Evolutionary conservation across 805 yeast genomes (phyloP), one percentile per base, ranked within the genome.

Genomic region (Nakazawaea molendinolei): DNA sequence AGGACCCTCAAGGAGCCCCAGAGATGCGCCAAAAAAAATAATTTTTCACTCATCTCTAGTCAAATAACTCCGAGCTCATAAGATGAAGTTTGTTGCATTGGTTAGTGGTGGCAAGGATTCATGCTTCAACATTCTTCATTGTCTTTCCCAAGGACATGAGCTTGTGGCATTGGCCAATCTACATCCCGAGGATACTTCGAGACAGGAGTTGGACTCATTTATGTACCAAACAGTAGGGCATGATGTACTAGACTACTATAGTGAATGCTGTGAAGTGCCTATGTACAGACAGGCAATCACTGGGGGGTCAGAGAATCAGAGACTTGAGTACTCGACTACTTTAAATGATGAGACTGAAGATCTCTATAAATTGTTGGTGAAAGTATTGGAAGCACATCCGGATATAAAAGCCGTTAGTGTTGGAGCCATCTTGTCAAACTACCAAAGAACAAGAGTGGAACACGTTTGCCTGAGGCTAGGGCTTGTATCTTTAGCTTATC

Each of bases 151-250:
- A 35, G 95, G 94, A 10, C 98, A 92, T 60, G 84, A 85, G 48
- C 62, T 92, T 5, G 74, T 74, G 1, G 96, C 95, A 1, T 58
- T 90, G 31, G 97, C 87, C 0, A 92, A 92, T 50, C 57, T 92
- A 42, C 75, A 76, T 49, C 96, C 96, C 1, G 65, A 46, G 8
- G 36, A 16, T 60, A 59, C 44, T 14, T 37, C 48, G 15, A 51
- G 41, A 16, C 80, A 77, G 46, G 98, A 92, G 55, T 61, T 92
- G 36, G 97, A 92, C 55, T 85, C 95, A 36, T 90, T 81, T 52
- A 92, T 92, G 98, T 92, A 85, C 57, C 98, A 92, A 58, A 92
- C 98, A 0, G 97, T 92, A 6, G 98, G 98, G 0, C 92, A 84
- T 55, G 85, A 82, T 43, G 74, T 83, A 3, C 66, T 92, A 2